phyloP scores from a whole-genome alignment of 352 stramenopile species.

The Globisporangium irregulare region DNA sequence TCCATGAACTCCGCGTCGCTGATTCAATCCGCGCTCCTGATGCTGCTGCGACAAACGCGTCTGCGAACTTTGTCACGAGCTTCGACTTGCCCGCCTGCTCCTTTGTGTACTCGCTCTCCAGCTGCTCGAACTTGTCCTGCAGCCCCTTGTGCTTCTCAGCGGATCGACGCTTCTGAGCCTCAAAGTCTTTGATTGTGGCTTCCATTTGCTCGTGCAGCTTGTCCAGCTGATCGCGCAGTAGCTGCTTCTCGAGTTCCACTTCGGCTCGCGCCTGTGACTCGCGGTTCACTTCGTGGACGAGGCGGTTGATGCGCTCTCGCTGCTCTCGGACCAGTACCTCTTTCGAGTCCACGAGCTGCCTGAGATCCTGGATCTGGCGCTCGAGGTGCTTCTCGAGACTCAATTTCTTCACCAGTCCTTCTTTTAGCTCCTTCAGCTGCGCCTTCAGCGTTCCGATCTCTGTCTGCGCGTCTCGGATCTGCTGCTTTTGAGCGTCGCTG shows the following conservation, averaged over 20 bases:
- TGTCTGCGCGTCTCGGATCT: constrained; percentile 17
- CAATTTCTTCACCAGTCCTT: constrained; percentile 26
- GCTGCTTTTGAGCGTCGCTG: constrained; percentile 5
- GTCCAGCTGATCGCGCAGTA: constrained; percentile 44
- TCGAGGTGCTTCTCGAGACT: constrained; percentile 41
- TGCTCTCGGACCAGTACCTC: constrained; percentile 39
- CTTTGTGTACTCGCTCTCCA: constrained; percentile 38
- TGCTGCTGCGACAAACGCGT: constrained; percentile 21
- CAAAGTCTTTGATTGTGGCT: constrained; percentile 28
- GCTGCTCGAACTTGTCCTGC: constrained; percentile 26
- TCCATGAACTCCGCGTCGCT: constrained; percentile 12
- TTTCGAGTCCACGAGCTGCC: constrained; percentile 29
- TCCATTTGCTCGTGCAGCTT: constrained; percentile 36
- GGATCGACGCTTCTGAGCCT: constrained; percentile 32
- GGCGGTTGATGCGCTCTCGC: constrained; percentile 49
- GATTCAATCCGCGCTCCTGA: neutral
- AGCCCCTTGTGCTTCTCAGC: constrained; percentile 34
- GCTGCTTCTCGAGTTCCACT: constrained; percentile 44
- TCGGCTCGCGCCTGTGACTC: constrained; percentile 47
- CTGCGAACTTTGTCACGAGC: constrained; percentile 35
- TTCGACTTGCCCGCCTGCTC: constrained; percentile 47
- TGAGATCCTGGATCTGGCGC: constrained; percentile 34
- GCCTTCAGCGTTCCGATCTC: constrained; percentile 35
- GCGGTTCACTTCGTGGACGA: constrained; percentile 49
- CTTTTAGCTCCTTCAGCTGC: constrained; percentile 51